Evolutionary conservation across 2,329 filamentous ascomycete species (phyloP).

Genomic region (Trichoderma oligosporum): DNA sequence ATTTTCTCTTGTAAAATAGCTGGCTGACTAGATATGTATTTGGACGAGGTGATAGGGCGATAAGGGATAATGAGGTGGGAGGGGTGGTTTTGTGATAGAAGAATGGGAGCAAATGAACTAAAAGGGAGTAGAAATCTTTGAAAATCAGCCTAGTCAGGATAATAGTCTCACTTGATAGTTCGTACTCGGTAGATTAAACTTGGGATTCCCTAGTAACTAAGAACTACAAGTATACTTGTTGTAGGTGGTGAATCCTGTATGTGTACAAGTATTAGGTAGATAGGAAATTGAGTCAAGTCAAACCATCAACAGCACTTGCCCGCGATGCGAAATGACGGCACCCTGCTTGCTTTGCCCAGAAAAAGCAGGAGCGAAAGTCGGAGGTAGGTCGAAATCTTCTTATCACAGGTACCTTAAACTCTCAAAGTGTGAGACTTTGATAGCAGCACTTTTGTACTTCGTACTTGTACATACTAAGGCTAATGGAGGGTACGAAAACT

Average conservation of each 20-base stretch:
- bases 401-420: neutral
- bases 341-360: neutral
- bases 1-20: constrained; percentile 1
- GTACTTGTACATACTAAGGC: neutral
- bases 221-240: too few species aligned
- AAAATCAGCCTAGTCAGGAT: neutral
- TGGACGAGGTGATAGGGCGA: constrained; percentile 6
- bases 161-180: neutral
- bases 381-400: neutral
- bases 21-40: neutral
- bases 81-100: constrained; percentile 1
- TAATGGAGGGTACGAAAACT: neutral
- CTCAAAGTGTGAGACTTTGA: neutral
- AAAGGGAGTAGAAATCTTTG: constrained; percentile 4
- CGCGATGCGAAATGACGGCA: neutral
- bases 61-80: constrained; percentile 8
- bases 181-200: neutral
- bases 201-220: too few species aligned
- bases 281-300: neutral
- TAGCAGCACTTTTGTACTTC: constrained; percentile 3
- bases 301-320: neutral
- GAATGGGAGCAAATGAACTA: neutral
- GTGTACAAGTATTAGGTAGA: too few species aligned
- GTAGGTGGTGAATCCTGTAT: too few species aligned
- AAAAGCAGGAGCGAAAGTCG: constrained; percentile 15